These are phyloP conservation scores for Exophiala xenobiotica DNA, from an alignment of 2,329 filamentous ascomycete species.

Conservation along the genomic window DNA sequence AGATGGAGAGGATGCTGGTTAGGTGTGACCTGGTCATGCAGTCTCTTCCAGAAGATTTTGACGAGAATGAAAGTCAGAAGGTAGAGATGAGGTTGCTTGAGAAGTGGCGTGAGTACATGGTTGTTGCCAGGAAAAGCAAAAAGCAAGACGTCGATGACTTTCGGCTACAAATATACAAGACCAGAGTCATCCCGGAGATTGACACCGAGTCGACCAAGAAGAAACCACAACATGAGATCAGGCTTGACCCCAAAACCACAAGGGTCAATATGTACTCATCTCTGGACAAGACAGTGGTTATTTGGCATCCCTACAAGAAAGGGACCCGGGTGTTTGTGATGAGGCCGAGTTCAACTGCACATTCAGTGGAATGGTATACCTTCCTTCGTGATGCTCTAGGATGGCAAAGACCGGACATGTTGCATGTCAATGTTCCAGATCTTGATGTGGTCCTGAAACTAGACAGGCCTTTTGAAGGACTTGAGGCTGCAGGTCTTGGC, in stretches of 20 bases:
- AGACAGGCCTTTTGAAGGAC: conserved; percentile 58
- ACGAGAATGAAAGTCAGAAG: conserved; percentile 62
- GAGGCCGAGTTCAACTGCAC: conserved; percentile 59
- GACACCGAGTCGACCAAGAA: conserved; percentile 55
- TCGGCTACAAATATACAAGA: conserved; percentile 61
- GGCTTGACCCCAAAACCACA: conserved; percentile 53
- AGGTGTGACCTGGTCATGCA: conserved; percentile 56
- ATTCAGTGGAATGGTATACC: conserved; percentile 68
- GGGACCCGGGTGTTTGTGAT: conserved; percentile 63
- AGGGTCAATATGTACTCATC: conserved; percentile 64
- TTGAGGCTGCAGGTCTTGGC: conserved; percentile 42
- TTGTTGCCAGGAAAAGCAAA: conserved; percentile 60
- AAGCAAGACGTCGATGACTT: conserved; percentile 54
- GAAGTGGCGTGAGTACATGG: conserved; percentile 65
- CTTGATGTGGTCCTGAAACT: conserved; percentile 59
- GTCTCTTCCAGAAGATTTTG: conserved; percentile 59
- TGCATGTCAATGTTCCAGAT: conserved; percentile 64
- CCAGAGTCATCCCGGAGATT: conserved; percentile 61
- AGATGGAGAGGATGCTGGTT: conserved; percentile 68
- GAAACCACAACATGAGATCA: conserved; percentile 58
- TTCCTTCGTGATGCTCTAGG: conserved; percentile 62
- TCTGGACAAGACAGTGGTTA: conserved; percentile 65
- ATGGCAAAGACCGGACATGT: conserved; percentile 54
- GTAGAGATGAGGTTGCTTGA: conserved; percentile 59
- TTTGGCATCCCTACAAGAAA: conserved; percentile 56